Base-by-base conservation (phyloP, 2,329 filamentous ascomycete species). In the Raffaelea deltoideospora region DNA sequence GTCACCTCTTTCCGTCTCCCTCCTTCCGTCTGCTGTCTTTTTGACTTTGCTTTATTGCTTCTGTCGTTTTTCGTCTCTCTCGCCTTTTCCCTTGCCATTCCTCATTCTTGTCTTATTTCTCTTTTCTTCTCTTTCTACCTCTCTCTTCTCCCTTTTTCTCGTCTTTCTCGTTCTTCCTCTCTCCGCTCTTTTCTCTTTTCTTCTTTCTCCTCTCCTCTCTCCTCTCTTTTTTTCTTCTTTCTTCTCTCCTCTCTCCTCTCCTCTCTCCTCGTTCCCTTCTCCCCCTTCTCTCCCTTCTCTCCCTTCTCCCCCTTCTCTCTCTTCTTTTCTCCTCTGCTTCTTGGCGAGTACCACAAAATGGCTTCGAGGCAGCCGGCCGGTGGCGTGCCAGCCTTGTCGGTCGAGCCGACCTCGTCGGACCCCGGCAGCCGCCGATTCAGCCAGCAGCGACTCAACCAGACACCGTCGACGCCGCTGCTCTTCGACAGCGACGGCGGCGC, bases 401-500 rank as follows among this genome's bases (percentile, higher is more conserved):
- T n/a, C n/a, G n/a, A n/a, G n/a, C n/a, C n/a, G n/a, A n/a, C n/a
- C n/a, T n/a, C 24, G 24, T 14, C 24, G 24, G 14, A 27, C 9
- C 17, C 27, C 27, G 27, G 27, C 29, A 31, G 14, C 6, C 10
- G 29, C 29, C 17, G 29, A 9, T 26, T 26, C 6, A 9, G 31
- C 24, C 20, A 34, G 31, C 30, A 40, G 35, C 33, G 33, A 40
- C 32, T 45, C 17, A 42, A 44, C 33, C 40, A 42, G 24, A 42
- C 40, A 1, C 41, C 41, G 15, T 41, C 43, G 11, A 42, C 41
- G 2, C 38, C 36, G 14, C 34, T 42, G n/a, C 40, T 39, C 18
- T 24, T 41, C 19, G 31, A 34, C 15, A 29, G 23, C 3, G 14
- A 22, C 10, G 29, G 18, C 14, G 14, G 22, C 4, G 19, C 10